These are phyloP conservation scores for Bonnemaisonia californica DNA, from an alignment of 31 red algal species.

Conservation along the genomic window DNA sequence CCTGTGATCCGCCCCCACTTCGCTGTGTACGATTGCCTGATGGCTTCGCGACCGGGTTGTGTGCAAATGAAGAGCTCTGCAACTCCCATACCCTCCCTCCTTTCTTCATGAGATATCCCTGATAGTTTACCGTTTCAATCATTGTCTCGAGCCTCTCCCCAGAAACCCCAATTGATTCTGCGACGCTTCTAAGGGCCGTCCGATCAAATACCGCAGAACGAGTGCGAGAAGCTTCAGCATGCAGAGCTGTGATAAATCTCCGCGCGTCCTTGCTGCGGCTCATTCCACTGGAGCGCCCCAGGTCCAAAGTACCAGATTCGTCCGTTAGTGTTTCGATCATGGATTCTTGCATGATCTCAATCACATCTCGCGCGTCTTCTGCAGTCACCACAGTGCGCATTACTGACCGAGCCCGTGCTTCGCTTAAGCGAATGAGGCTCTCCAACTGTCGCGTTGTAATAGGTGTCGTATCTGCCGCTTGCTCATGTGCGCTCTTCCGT, in stretches of 20 bases:
- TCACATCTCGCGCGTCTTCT: constrained; percentile 85
- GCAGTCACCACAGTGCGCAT: constrained; percentile 79
- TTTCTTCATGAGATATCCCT: constrained; percentile 80
- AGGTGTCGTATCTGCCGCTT: constrained; percentile 75
- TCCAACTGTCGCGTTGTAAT: constrained; percentile 96
- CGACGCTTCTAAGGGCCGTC: constrained; percentile 41
- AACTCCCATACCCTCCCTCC: constrained; percentile 59
- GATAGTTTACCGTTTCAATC: constrained; percentile 86
- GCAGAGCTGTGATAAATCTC: constrained; percentile 64
- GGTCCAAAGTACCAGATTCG: constrained; percentile 57
- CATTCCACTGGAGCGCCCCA: constrained; percentile 67
- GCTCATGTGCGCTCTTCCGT: constrained; percentile 63
- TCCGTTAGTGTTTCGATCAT: constrained; percentile 77
- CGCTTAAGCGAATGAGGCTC: constrained; percentile 81
- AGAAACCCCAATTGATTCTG: constrained; percentile 49
- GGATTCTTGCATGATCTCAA: constrained; percentile 81
- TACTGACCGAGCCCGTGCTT: constrained; percentile 86
- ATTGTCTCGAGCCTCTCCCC: constrained; percentile 58
- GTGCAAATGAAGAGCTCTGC: constrained; percentile 59
- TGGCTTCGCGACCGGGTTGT: not conserved
- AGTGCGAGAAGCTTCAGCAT: constrained; percentile 64
- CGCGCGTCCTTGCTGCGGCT: constrained; percentile 67
- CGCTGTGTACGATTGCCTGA: not conserved
- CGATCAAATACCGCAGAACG: constrained; percentile 54
- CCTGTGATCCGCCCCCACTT: not conserved